Percentiles rank a stretch among this genome's conserved stretches.
Conservation (phyloP, 148 eudicot genomes). For the Linanthus parryae region DNA sequence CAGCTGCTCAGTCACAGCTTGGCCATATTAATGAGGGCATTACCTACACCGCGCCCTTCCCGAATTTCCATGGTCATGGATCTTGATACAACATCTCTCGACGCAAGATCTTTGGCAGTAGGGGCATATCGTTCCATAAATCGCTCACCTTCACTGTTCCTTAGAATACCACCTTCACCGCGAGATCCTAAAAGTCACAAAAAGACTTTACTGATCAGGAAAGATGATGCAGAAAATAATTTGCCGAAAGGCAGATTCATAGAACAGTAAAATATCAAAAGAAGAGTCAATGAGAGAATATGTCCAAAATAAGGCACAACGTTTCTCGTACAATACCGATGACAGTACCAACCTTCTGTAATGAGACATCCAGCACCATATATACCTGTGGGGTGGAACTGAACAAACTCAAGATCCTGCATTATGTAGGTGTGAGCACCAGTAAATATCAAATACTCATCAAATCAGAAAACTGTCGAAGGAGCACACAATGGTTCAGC, state of each 20-base stretch:
- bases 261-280: no score
- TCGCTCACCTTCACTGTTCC: slow-evolving; percentile 96
- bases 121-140: slow-evolving; percentile 99
- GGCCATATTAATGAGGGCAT: no score
- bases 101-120: slow-evolving; percentile 98
- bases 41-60: slow-evolving; percentile 99
- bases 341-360: slow-evolving; percentile 44
- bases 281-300: no score
- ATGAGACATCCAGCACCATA: slow-evolving; percentile 98
- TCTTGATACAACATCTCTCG: slow-evolving; percentile 94
- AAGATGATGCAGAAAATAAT: no score
- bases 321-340: no score
- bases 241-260: no score
- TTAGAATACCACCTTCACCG: slow-evolving; percentile 97
- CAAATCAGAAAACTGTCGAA: no score
- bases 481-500: no score
- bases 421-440: slow-evolving; percentile 13
- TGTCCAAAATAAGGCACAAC: no score
- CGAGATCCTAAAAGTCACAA: slow-evolving; percentile 66
- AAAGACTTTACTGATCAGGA: slow-evolving; percentile 7
- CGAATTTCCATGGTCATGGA: slow-evolving; percentile 99
- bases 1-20: no score
- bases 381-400: slow-evolving; percentile 97
- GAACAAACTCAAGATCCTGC: slow-evolving; percentile 98
- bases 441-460: no score